Evolutionary conservation across 2,329 filamentous ascomycete species (phyloP), one percentile per base, ranked within the genome.

Genomic region (Chaetomium sp.): DNA sequence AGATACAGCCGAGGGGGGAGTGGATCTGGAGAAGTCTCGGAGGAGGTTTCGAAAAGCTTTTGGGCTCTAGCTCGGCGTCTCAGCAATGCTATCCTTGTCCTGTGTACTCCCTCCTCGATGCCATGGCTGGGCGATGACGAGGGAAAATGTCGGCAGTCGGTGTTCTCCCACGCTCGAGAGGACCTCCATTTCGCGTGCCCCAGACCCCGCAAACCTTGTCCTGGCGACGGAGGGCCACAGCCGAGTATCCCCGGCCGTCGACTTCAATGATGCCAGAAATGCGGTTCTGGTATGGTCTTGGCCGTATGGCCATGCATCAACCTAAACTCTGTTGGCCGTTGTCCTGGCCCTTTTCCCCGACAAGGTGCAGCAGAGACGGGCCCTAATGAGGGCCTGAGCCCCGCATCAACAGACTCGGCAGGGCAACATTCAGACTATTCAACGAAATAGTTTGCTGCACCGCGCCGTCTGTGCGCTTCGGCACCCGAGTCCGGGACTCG

Each of bases 1-100:
- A 38, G 35, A 47, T 21, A 23, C 42, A 51, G 16, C 60, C 60
- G 60, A 57, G 53, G 60, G 29, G 60, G 60, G 29, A 57, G 27
- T 21, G 38, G 53, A 47, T 27, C 33, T 31, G 33, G 31, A 42
- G 35, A 23, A 8, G 25, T 60, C n/a, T 25, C 25, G 8, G 31
- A 23, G 12, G 47, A 38, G 23, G 58, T 45, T 53, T 60, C 47
- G 35, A 27, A 47, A 47, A 55, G 29, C 47, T 51, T 21, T 51
- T 38, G n/a, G 23, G 45, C 13, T 50, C 19, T 29, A n/a, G 13
- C 42, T 31, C 45, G 31, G 33, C 58, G 1, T 56, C 31, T 50
- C 42, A 60, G 7, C 47, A 21, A 60, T 60, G 49, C 47, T 35
- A 61, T 55, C 53, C 35, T 42, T 19, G n/a, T n/a, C n/a, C n/a